Conservation (phyloP, 164 flowering plant genomes). For the Macadamia integrifolia region DNA sequence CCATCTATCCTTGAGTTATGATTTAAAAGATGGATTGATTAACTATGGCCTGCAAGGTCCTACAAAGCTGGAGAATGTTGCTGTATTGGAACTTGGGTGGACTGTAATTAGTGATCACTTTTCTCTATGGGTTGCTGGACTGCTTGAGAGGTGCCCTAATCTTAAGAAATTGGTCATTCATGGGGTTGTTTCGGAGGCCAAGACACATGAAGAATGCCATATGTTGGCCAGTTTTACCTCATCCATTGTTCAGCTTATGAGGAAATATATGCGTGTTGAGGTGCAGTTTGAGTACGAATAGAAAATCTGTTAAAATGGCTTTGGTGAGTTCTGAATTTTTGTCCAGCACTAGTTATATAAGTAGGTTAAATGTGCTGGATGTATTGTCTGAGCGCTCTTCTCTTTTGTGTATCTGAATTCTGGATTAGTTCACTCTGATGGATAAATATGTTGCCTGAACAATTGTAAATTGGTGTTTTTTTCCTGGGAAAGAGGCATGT, state of each 20-base stretch:
- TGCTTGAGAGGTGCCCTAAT: conserved; percentile 35
- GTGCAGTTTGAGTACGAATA: conserved; percentile 72
- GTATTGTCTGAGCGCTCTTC: conserved; percentile 10
- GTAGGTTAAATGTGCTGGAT: conserved; percentile 18
- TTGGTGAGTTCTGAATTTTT: conserved; percentile 15
- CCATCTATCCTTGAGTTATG: conserved; percentile 69
- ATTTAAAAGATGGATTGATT: conserved; percentile 56
- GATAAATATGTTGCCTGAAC: conserved; percentile 1
- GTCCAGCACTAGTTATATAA: conserved; percentile 10
- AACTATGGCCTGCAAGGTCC: conserved; percentile 61
- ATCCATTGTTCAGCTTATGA: conserved; percentile 36
- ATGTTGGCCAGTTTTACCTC: conserved; percentile 31
- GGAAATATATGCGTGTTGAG: conserved; percentile 49
- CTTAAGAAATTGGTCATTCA: conserved; percentile 34
- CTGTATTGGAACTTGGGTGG: conserved; percentile 81
- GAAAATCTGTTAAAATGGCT: conserved; percentile 11
- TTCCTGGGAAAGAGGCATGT: conserved; percentile 10
- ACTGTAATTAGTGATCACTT: conserved; percentile 57
- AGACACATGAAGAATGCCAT: conserved; percentile 30
- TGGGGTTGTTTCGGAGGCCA: conserved; percentile 30
- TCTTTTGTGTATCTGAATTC: conserved; percentile 5
- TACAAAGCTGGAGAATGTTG: conserved; percentile 52
- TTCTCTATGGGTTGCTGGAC: conserved; percentile 35
- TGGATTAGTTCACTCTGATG: not conserved
- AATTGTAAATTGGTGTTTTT: conserved; percentile 16